Conservation (phyloP, 2,329 filamentous ascomycete genomes). For the Endoconidiophora laricicola region DNA sequence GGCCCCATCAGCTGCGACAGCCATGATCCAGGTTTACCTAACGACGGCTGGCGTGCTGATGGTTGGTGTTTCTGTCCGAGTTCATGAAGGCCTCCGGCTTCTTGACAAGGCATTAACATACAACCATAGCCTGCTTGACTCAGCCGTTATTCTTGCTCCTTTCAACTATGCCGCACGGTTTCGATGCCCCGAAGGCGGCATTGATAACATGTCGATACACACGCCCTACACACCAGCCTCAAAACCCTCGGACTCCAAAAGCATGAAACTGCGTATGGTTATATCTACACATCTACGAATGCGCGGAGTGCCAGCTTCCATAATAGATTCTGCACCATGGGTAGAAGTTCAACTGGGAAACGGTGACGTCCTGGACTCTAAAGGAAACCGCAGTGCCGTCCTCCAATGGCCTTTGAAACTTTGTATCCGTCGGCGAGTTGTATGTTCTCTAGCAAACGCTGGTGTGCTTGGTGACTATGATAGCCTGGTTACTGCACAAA, state of each 20-base stretch:
- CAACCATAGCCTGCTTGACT: constrained; percentile 25
- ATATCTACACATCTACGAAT: constrained; percentile 35
- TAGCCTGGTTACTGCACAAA: constrained; percentile 29
- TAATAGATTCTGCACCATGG: constrained; percentile 31
- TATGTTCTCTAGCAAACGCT: constrained; percentile 22
- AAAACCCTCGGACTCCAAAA: constrained; percentile 22
- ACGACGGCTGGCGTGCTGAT: constrained; percentile 39
- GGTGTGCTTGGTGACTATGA: constrained; percentile 30
- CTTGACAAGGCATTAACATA: constrained; percentile 28
- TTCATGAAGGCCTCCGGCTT: constrained; percentile 30
- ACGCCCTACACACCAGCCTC: constrained; percentile 18
- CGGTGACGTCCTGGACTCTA: constrained; percentile 26
- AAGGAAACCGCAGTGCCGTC: constrained; percentile 23
- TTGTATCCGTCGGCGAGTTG: constrained; percentile 33
- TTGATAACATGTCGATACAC: constrained; percentile 2
- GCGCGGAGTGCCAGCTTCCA: constrained; percentile 29
- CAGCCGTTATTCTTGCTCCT: constrained; percentile 36
- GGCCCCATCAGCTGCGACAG: constrained; percentile 23
- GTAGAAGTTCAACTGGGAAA: constrained; percentile 33
- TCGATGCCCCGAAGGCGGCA: constrained; percentile 3
- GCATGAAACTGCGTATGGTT: constrained; percentile 31
- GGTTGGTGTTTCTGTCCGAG: constrained; percentile 30
- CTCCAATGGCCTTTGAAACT: constrained; percentile 38
- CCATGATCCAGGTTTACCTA: constrained; percentile 36
- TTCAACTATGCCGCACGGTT: constrained; percentile 23